Conservation (phyloP, 2,329 filamentous ascomycete species). For the Leptographium wingfieldii region DNA sequence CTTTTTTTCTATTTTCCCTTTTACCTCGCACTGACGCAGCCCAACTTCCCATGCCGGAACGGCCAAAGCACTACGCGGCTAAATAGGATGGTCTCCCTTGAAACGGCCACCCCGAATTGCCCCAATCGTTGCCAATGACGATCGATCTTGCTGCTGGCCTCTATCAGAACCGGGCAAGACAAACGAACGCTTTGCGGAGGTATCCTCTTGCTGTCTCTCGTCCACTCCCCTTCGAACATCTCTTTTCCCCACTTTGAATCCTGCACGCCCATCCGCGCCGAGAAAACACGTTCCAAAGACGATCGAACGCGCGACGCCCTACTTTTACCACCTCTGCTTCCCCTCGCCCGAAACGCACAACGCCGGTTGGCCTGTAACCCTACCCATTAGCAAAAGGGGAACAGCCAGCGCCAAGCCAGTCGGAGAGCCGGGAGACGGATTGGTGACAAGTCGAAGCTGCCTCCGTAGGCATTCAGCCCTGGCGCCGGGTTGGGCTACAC, state of each 20-base stretch:
- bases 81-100: not conserved
- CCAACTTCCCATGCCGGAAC: not conserved
- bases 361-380: not conserved
- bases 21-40: not conserved
- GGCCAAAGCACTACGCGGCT: not conserved
- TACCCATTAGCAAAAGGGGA: not conserved
- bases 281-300: slow-evolving; percentile 3
- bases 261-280: not conserved
- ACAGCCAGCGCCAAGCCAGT: not conserved
- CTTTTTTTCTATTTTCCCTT: not conserved
- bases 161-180: not conserved
- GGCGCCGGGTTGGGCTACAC: not conserved
- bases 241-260: slow-evolving; percentile 2
- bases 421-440: not conserved
- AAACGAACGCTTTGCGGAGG: not conserved
- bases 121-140: not conserved
- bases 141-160: not conserved
- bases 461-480: slow-evolving; percentile 1
- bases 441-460: not conserved
- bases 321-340: not conserved
- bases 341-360: not conserved
- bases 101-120: not conserved
- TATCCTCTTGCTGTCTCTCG: not conserved
- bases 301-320: not conserved
- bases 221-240: not conserved